These are phyloP conservation scores for Salix brachista DNA, from an alignment of 345 rosid species.

Conservation along the genomic window DNA sequence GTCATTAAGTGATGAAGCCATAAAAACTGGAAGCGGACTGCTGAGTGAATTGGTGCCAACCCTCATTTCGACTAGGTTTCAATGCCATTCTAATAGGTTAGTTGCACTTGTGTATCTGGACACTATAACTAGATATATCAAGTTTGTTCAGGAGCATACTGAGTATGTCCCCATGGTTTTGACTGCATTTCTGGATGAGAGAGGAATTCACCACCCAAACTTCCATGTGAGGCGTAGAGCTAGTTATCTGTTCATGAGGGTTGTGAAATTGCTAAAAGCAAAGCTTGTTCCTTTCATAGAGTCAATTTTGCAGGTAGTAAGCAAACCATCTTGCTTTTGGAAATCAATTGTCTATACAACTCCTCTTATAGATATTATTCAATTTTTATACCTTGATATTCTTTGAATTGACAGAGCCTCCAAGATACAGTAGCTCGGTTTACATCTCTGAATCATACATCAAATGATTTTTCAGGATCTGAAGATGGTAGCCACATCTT, in stretches of 20 bases:
- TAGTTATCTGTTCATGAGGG: slow-evolving; percentile 85
- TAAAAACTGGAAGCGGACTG: slow-evolving; percentile 61
- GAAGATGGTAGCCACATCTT: slow-evolving; percentile 90
- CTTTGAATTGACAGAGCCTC: slow-evolving; percentile 52
- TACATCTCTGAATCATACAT: slow-evolving; percentile 47
- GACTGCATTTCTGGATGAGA: slow-evolving; percentile 85
- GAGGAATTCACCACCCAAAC: slow-evolving; percentile 90
- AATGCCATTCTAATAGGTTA: slow-evolving; percentile 81
- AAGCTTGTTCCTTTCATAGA: slow-evolving; percentile 89
- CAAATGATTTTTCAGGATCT: slow-evolving; percentile 52
- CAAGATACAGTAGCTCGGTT: slow-evolving; percentile 70
- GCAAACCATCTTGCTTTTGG: background rate
- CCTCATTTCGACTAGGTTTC: slow-evolving; percentile 70
- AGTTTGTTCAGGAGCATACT: slow-evolving; percentile 72
- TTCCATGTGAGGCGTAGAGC: slow-evolving; percentile 79
- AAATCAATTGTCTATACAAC: background rate
- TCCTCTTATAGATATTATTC: background rate
- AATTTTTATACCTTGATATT: slow-evolving; percentile 5
- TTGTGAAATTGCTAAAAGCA: slow-evolving; percentile 72
- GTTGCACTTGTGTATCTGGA: slow-evolving; percentile 89
- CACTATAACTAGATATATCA: slow-evolving; percentile 70
- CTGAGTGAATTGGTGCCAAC: slow-evolving; percentile 65
- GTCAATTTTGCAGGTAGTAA: slow-evolving; percentile 70
- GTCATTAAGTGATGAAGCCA: slow-evolving; percentile 68
- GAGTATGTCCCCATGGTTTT: slow-evolving; percentile 65